These are phyloP conservation scores for Suhomyces xylopsoci DNA, from an alignment of 805 yeast species.

Conservation along the genomic window DNA sequence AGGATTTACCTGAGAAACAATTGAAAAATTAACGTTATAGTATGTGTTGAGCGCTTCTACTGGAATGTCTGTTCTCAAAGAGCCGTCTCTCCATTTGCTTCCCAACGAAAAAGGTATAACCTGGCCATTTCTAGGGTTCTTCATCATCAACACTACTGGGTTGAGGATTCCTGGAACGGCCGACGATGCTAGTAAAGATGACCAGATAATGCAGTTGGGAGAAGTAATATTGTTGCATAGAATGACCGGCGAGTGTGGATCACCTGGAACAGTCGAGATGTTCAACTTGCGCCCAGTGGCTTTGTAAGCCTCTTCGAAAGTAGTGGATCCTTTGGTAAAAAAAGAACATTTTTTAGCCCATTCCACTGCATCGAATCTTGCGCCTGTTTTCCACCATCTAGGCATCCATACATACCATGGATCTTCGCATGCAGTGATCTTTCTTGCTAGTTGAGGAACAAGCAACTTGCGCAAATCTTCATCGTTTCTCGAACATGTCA, in stretches of 20 bases:
- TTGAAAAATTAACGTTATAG: conserved; percentile 70
- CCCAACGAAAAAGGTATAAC: conserved; percentile 72
- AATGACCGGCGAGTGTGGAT: conserved; percentile 78
- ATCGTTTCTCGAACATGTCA: conserved; percentile 66
- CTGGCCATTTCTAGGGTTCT: conserved; percentile 32
- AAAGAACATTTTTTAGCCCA: conserved; percentile 70
- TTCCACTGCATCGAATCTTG: conserved; percentile 68
- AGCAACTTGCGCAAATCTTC: conserved; percentile 57
- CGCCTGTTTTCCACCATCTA: conserved; percentile 72
- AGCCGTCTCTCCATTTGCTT: conserved; percentile 75
- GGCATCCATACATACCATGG: conserved; percentile 57
- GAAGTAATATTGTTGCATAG: conserved; percentile 73
- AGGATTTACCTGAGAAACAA: conserved; percentile 82
- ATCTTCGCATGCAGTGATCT: conserved; percentile 69
- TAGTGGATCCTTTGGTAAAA: conserved; percentile 70
- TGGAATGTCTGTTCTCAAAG: conserved; percentile 76
- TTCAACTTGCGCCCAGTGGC: conserved; percentile 69
- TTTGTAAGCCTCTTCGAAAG: conserved; percentile 67
- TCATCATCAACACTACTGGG: conserved; percentile 79
- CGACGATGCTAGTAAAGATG: conserved; percentile 68
- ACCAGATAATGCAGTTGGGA: conserved; percentile 82
- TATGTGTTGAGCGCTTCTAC: conserved; percentile 68
- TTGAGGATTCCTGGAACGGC: conserved; percentile 82
- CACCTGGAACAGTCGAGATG: conserved; percentile 77
- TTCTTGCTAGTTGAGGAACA: conserved; percentile 58